Percentiles rank a stretch among this genome's conserved stretches.
Conservation (phyloP, 306 rosid species). For the Trifolium dubium region DNA sequence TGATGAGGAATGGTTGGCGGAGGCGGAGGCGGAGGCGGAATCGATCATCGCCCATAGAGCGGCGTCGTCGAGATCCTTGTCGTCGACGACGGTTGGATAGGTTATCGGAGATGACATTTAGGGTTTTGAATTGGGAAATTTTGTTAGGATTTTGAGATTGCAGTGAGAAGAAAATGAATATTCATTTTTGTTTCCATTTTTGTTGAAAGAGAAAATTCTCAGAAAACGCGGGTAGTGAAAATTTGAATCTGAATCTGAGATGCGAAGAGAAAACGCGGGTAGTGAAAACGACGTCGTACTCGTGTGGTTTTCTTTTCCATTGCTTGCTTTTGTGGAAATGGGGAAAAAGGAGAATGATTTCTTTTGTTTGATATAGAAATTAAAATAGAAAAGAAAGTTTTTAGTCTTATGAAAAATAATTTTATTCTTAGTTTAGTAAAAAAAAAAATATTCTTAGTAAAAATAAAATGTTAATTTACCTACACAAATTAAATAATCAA, state of each 20-base stretch:
- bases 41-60: conserved; percentile 93
- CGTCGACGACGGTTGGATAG: conserved; percentile 60
- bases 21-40: conserved; percentile 80
- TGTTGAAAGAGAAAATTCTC: neutral
- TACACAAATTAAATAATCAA: no score
- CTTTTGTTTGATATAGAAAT: no score
- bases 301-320: no score
- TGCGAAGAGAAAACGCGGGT: conserved; percentile 27
- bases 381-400: no score
- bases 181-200: neutral
- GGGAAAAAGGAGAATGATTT: no score
- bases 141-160: conserved; percentile 4
- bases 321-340: no score
- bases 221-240: no score
- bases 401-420: no score
- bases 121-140: conserved; percentile 27
- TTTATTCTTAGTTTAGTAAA: no score
- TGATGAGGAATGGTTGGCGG: conserved; percentile 66
- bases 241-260: neutral
- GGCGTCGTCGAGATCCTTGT: conserved; percentile 88
- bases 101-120: conserved; percentile 56
- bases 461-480: no score
- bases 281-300: conserved; percentile 12
- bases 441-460: no score
- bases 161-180: conserved; percentile 10